Base-by-base conservation (phyloP, 1,284 basidiomycete genomes). In the Sanghuangporus sanghuang region DNA sequence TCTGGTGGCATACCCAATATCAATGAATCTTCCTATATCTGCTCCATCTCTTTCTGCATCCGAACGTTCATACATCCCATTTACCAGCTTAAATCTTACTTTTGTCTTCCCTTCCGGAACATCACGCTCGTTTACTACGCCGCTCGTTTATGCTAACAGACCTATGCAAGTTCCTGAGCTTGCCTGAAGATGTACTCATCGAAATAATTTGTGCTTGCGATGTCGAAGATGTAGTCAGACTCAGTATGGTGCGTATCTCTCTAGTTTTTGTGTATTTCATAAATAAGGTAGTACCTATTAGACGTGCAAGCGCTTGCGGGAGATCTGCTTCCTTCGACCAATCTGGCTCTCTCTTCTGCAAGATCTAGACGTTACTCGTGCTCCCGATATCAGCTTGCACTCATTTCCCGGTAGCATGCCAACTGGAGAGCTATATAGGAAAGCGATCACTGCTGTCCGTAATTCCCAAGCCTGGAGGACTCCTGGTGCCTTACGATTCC, bases 281-380 rank as follows among this genome's bases (percentile, higher is more conserved):
- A 7, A n/a, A n/a, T 1, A n/a, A 46, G 11, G 40, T n/a, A 12
- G 42, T 36, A 11, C 27, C 5, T 44, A 23, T 32, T 18, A 57
- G 56, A 57, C 56, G 23, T 57, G 56, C 56, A 57, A 48, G n/a
- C 11, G 39, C 21, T 23, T 57, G 11, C 39, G 56, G 38, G 21
- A 23, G 18, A 42, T 57, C n/a, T 57, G 56, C 11, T 48, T 57
- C n/a, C 6, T 38, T 42, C 39, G 56, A 18, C 56, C 56, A 4
- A 48, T 57, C 56, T 57, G 56, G 56, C 21, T 57, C 18, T 57
- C 56, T 12, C 38, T 57, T 16, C 6, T 57, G 7, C 56, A 57
- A 48, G 44, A 48, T 7, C 56, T 57, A 11, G 56, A 57, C 27
- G 27, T 48, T 14, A 57, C 44, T 42, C 56, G 23, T 16, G 56